Base-by-base conservation (phyloP, 805 yeast species). In the Yueomyces sinensis region DNA sequence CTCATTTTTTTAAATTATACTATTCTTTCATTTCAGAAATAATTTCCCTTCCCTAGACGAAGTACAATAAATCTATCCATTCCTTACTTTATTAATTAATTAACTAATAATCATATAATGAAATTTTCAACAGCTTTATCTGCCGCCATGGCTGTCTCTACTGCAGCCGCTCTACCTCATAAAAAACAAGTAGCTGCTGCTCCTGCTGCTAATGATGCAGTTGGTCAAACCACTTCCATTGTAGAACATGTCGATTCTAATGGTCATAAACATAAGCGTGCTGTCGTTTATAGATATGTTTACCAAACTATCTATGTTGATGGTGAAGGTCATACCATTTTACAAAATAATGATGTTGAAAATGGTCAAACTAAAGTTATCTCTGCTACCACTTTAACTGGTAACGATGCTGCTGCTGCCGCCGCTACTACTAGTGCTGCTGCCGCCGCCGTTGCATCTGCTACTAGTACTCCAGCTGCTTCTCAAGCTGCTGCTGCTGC, bases 261-360 rank as follows among this genome's bases (percentile, higher is more conserved):
- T 11, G 27, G 31, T 34, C 70, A 64, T 50, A 68, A 54, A 39
- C 70, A 66, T 51, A 65, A 61, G 53, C 60, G 70, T 51, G 70
- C 66, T 14, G 62, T 63, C 32, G 70, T 66, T 24, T 58, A 62
- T 40, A 67, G 63, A 46, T 62, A 63, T 40, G 66, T 62, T 17
- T 66, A 70, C 49, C 68, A 69, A 42, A 67, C 74, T 22, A 66
- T 69, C 32, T 62, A 71, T 18, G 72, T 68, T 33, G 62, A 66
- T 38, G 65, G 57, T 32, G 50, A 59, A 14, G 72, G 72, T 38
- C 44, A 56, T 37, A 65, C 72, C 29, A 50, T 25, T 9, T 25
- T 25, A n/a, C 15, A n/a, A 9, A n/a, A 11, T 25, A 25, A 25
- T n/a, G 28, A 9, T 11, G 24, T 20, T 11, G 15, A 25, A 22